phyloP scores from a whole-genome alignment of 495 filamentous ascomycete species.

The Monascus purpureus region DNA sequence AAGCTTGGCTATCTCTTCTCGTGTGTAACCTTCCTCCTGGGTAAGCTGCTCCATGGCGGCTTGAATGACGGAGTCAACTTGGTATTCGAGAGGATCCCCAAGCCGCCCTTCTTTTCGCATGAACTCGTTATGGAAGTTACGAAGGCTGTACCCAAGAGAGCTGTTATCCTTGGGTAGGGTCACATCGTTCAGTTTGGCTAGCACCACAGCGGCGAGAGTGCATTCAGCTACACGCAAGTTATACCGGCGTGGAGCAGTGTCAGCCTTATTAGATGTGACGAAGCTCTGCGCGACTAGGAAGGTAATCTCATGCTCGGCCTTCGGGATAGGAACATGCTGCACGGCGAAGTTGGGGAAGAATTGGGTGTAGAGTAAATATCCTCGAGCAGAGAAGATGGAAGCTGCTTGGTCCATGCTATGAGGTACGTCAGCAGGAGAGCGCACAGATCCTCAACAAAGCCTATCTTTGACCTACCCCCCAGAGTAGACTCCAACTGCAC shows the following conservation, averaged over 20 bases:
- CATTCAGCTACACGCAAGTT: slow-evolving; percentile 95
- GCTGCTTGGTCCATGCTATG: slow-evolving; percentile 88
- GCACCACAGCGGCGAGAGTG: slow-evolving; percentile 69
- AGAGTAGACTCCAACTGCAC: slow-evolving; percentile 90
- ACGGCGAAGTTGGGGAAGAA: slow-evolving; percentile 72
- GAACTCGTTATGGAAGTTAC: slow-evolving; percentile 72
- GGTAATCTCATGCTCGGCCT: slow-evolving; percentile 64
- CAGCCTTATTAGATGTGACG: slow-evolving; percentile 85
- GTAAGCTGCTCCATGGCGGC: slow-evolving; percentile 49
- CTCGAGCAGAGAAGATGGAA: slow-evolving; percentile 77
- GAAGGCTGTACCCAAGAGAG: slow-evolving; percentile 70
- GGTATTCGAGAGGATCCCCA: slow-evolving; percentile 41
- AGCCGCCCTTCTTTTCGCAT: slow-evolving; percentile 49
- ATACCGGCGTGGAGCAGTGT: slow-evolving; percentile 84
- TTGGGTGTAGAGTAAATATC: slow-evolving; percentile 77
- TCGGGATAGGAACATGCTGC: slow-evolving; percentile 70
- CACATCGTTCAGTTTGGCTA: slow-evolving; percentile 45
- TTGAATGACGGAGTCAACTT: slow-evolving; percentile 55
- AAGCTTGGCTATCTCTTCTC: slow-evolving; percentile 67
- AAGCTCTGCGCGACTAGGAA: slow-evolving; percentile 94
- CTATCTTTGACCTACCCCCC: slow-evolving; percentile 51
- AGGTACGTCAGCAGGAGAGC: slow-evolving; percentile 1
- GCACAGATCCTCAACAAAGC: background rate
- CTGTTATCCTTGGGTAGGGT: slow-evolving; percentile 66
- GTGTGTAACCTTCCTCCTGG: slow-evolving; percentile 71